Percentiles rank a stretch among this genome's conserved stretches.
Conservation (phyloP, 345 rosid species). For the Aquilaria malaccensis region DNA sequence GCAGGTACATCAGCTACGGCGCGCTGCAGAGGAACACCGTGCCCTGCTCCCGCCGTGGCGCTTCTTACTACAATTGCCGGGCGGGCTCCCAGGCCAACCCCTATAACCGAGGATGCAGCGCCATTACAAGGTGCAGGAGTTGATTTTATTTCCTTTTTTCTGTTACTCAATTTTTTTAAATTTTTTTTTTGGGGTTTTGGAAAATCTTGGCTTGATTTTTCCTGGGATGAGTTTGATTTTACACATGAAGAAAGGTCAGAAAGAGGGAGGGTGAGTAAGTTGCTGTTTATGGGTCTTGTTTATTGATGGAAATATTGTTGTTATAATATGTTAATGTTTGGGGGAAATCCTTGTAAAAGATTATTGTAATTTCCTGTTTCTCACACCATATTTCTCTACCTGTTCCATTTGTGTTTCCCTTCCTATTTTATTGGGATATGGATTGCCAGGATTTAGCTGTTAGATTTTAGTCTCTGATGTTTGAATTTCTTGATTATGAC, state of each 20-base stretch:
- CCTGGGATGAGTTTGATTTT: conserved; percentile 14
- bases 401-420: not conserved
- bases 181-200: not conserved
- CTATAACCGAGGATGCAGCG: conserved; percentile 79
- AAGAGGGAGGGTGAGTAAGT: not conserved
- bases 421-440: not conserved
- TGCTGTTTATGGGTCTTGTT: conserved; percentile 6
- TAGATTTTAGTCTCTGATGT: too few species aligned
- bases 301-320: conserved; percentile 13
- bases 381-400: too few species aligned
- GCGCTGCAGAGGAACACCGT: conserved; percentile 85
- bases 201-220: too few species aligned
- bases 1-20: conserved; percentile 79
- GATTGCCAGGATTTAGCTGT: not conserved
- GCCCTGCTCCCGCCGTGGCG: conserved; percentile 92
- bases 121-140: conserved; percentile 81
- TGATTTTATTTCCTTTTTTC: conserved; percentile 15
- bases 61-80: conserved; percentile 92
- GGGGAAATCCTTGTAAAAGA: conserved; percentile 13
- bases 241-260: conserved; percentile 2
- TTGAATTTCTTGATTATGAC: too few species aligned
- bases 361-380: not conserved
- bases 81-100: conserved; percentile 79
- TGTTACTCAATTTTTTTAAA: conserved; percentile 3
- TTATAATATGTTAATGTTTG: conserved; percentile 7